Evolutionary conservation across 768 basidiomycete genomes (phyloP), one percentile per base, ranked within the genome.

Genomic region (Coprinopsis strossmayeri): DNA sequence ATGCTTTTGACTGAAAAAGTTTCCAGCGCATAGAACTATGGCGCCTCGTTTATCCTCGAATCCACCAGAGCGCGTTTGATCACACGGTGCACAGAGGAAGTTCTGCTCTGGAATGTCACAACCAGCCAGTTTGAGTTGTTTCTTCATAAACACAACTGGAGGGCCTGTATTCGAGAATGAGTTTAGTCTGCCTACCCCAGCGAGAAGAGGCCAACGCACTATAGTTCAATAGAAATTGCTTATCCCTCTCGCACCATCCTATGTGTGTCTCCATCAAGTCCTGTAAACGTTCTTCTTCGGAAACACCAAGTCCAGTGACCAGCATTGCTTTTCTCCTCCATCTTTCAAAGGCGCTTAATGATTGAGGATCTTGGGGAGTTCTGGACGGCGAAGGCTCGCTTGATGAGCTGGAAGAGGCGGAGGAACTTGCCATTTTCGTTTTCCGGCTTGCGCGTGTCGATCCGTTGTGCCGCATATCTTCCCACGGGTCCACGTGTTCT

Each of bases 31-130:
- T 2, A 99, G 70, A 5, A 91, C 65, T 21, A 97, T 79, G 2
- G 84, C 86, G 13, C 89, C 87, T 12, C 79, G 77, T 3, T 86
- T 78, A 1, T 89, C 84, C 25, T 69, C 74, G 63, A 93, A 96
- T 0, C 93, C 95, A 7, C 94, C 96, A 3, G 89, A 78, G 12
- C 75, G 77, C 23, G 68, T 63, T 50, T 63, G 61, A 59, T 86
- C 84, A 69, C 96, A 97, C 1, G 94, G 90, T 3, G 80, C 72
- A 68, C 94, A 98, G 54, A 87, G 70, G 25, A 98, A 74, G 50
- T 92, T 86, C 20, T 78, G 71, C 1, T 81, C 68, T 2, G 84
- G 78, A 18, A 91, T 82, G 3, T 78, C 69, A 54, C 82, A 86
- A 2, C 89, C 86, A 5, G 81, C 79, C 1, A 84, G 71, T 52